A percentile compares a stretch with the other conserved stretches of the same genome.
Conservation (phyloP, 345 rosid genomes). For the Fremontodendron californicum region DNA sequence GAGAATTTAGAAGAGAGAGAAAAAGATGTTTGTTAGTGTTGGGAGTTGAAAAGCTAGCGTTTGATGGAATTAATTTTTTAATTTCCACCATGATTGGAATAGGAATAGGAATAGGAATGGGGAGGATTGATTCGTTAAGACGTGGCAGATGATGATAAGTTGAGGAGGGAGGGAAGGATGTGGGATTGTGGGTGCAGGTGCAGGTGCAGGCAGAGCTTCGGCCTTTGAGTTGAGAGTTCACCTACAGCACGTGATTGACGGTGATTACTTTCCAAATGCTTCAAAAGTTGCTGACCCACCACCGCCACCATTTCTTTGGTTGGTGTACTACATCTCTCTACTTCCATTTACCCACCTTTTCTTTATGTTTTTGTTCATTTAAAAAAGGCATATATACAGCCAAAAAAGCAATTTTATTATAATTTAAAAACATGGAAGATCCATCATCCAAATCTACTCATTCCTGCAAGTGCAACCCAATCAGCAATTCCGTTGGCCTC, state of each 20-base stretch:
- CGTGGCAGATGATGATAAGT: not conserved
- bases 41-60: not conserved
- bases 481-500: too few species aligned
- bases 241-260: constrained; percentile 13
- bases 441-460: too few species aligned
- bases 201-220: not conserved
- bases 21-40: not conserved
- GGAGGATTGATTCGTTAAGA: not conserved
- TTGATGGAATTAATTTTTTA: not conserved
- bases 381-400: not conserved
- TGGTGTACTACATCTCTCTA: not conserved
- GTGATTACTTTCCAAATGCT: not conserved
- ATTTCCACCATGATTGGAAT: not conserved
- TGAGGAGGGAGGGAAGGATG: not conserved
- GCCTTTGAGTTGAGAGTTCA: not conserved
- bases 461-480: too few species aligned
- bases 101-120: not conserved
- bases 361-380: too few species aligned
- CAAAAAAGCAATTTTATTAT: not conserved
- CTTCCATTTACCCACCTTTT: too few species aligned
- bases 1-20: too few species aligned
- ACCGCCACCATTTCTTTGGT: not conserved
- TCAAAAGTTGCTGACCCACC: not conserved
- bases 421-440: not conserved
- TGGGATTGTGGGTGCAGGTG: not conserved